Conservation (phyloP, 2,329 filamentous ascomycete genomes). For the Fusarium sp. region DNA sequence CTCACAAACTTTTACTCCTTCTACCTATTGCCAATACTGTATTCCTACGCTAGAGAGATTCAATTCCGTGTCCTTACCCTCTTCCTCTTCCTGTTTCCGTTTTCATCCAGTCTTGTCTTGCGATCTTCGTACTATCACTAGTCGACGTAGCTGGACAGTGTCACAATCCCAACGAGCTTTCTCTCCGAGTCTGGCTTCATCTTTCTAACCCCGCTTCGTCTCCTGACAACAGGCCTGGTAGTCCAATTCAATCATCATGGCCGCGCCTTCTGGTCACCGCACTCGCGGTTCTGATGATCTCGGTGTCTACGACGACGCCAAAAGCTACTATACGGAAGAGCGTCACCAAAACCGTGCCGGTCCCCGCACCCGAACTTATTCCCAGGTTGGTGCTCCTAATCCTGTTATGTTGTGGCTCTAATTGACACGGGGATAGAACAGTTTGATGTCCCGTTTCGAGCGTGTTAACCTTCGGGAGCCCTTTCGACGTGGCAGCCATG, state of each 20-base stretch:
- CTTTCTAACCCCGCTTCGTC: slow-evolving; percentile 17
- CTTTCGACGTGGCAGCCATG: slow-evolving; percentile 69
- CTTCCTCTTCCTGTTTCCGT: not conserved
- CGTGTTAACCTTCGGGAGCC: slow-evolving; percentile 64
- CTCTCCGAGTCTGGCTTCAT: not conserved
- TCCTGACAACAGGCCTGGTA: slow-evolving; percentile 10
- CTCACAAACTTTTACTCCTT: slow-evolving; percentile 30
- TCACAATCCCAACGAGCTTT: slow-evolving; percentile 10
- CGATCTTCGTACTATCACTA: slow-evolving; percentile 12
- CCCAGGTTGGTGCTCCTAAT: slow-evolving; percentile 56
- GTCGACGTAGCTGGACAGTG: slow-evolving; percentile 21
- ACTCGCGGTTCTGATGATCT: slow-evolving; percentile 59
- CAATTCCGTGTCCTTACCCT: slow-evolving; percentile 21
- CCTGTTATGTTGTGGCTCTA: not conserved
- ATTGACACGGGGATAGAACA: slow-evolving; percentile 59
- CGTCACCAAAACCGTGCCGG: slow-evolving; percentile 64
- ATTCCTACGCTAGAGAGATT: slow-evolving; percentile 30
- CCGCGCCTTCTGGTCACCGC: slow-evolving; percentile 45
- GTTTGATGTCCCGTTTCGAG: slow-evolving; percentile 64
- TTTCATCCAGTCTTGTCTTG: not conserved
- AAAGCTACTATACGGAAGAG: slow-evolving; percentile 68
- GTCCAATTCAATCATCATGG: slow-evolving; percentile 40
- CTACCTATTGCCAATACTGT: slow-evolving; percentile 30
- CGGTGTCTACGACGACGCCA: slow-evolving; percentile 66
- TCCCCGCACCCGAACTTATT: slow-evolving; percentile 66